These are phyloP conservation scores for Murraya paniculata DNA, from an alignment of 345 rosid species.

Conservation along the genomic window DNA sequence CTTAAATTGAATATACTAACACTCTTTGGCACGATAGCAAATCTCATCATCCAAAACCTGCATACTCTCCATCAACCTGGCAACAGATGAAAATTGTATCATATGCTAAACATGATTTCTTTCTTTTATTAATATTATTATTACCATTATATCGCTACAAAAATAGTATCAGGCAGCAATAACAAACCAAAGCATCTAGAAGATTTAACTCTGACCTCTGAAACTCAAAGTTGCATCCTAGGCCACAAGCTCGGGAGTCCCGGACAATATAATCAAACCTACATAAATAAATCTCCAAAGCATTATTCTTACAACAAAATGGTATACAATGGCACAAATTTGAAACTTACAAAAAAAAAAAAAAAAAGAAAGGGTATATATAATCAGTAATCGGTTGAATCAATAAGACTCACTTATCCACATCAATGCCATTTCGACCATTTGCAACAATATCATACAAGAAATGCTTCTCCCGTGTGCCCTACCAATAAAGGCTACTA, in stretches of 20 bases:
- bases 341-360: slow-evolving; percentile 9
- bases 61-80: slow-evolving; percentile 92
- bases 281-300: slow-evolving; percentile 11
- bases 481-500: slow-evolving; percentile 32
- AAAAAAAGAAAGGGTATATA: neutral
- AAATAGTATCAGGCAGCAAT: neutral
- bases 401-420: slow-evolving; percentile 57
- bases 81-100: slow-evolving; percentile 19
- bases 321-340: neutral
- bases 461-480: slow-evolving; percentile 60
- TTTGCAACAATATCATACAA: slow-evolving; percentile 96
- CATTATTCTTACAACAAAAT: neutral
- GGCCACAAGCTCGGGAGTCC: slow-evolving; percentile 89
- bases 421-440: slow-evolving; percentile 96
- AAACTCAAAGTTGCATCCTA: slow-evolving; percentile 83
- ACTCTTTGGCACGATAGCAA: slow-evolving; percentile 91
- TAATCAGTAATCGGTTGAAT: slow-evolving; percentile 10
- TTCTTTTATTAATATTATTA: neutral
- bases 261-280: slow-evolving; percentile 97
- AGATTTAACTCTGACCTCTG: slow-evolving; percentile 51
- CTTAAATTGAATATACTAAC: slow-evolving; percentile 47
- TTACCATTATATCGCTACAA: neutral
- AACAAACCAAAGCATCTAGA: slow-evolving; percentile 1
- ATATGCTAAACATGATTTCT: neutral
- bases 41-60: slow-evolving; percentile 85